Conservation (phyloP, 768 basidiomycete genomes). For the Tylopilus plumbeoviolaceoides region DNA sequence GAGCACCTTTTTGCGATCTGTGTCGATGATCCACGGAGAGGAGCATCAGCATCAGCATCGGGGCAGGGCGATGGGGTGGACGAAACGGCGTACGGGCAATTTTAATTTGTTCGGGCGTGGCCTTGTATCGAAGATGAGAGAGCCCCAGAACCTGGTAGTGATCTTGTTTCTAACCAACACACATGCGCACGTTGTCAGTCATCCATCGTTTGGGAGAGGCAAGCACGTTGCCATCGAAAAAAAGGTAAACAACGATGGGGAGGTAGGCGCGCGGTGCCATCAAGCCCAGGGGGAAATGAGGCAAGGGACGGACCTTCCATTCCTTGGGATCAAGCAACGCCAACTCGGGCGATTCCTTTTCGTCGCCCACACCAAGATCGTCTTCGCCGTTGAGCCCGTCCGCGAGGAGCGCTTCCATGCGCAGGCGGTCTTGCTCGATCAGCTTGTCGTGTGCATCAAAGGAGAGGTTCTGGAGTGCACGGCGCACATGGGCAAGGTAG, state of each 20-base stretch:
- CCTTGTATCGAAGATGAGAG: slow-evolving; percentile 82
- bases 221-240: too few relatives aligned
- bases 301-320: slow-evolving; percentile 72
- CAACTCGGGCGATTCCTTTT: slow-evolving; percentile 71
- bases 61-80: slow-evolving; percentile 7
- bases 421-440: slow-evolving; percentile 49
- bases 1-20: slow-evolving; percentile 98
- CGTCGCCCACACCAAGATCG: slow-evolving; percentile 91
- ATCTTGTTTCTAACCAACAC: slow-evolving; percentile 78
- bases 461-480: slow-evolving; percentile 69
- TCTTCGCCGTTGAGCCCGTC: slow-evolving; percentile 55
- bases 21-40: too few relatives aligned
- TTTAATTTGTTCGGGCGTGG: slow-evolving; percentile 90
- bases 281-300: not conserved
- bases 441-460: slow-evolving; percentile 82
- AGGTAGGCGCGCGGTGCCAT: not conserved
- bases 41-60: slow-evolving; percentile 6
- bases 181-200: slow-evolving; percentile 8
- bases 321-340: slow-evolving; percentile 89
- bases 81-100: slow-evolving; percentile 75
- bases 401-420: slow-evolving; percentile 45
- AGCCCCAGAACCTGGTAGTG: slow-evolving; percentile 96
- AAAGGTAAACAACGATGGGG: not conserved
- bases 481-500: slow-evolving; percentile 77
- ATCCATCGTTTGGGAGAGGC: not conserved